Conservation (phyloP, 1,139 yeast species). For the Kodamaea ohmeri region DNA sequence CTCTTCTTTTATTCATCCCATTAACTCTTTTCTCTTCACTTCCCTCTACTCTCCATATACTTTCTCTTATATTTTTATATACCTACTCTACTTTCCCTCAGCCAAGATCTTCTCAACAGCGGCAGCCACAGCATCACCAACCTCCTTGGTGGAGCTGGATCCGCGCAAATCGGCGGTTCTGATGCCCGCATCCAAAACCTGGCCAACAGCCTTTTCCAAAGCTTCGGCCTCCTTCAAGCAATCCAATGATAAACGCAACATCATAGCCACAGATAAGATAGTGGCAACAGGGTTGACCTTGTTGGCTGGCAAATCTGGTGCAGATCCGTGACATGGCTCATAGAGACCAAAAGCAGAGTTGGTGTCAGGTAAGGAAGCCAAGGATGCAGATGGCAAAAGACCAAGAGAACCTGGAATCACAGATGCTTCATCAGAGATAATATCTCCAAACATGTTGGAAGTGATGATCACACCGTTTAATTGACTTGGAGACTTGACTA, state of each 20-base stretch:
- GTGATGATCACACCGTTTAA: conserved; percentile 91
- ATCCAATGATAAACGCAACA: conserved; percentile 87
- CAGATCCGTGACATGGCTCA: conserved; percentile 98
- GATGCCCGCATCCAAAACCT: conserved; percentile 76
- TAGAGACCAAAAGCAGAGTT: conserved; percentile 92
- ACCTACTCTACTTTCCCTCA: neutral
- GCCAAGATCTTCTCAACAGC: conserved; percentile 60
- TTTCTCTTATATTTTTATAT: too few species aligned
- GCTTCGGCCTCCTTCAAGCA: conserved; percentile 82
- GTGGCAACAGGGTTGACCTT: conserved; percentile 96
- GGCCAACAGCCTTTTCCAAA: conserved; percentile 82
- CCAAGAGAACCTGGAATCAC: conserved; percentile 98
- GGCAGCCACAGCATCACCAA: conserved; percentile 86
- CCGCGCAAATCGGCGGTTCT: conserved; percentile 94
- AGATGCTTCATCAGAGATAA: conserved; percentile 94
- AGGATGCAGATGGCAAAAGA: conserved; percentile 90
- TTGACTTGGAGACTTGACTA: conserved; percentile 84
- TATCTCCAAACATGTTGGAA: conserved; percentile 97
- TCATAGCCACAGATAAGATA: conserved; percentile 92
- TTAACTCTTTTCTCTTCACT: too few species aligned
- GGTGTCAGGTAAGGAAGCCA: conserved; percentile 92
- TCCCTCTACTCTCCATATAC: too few species aligned
- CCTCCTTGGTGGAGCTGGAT: conserved; percentile 72
- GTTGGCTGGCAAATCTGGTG: conserved; percentile 86
- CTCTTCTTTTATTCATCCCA: too few species aligned